These are phyloP conservation scores for Xylaria sp. DNA, from an alignment of 2,329 filamentous ascomycete species.

Conservation along the genomic window DNA sequence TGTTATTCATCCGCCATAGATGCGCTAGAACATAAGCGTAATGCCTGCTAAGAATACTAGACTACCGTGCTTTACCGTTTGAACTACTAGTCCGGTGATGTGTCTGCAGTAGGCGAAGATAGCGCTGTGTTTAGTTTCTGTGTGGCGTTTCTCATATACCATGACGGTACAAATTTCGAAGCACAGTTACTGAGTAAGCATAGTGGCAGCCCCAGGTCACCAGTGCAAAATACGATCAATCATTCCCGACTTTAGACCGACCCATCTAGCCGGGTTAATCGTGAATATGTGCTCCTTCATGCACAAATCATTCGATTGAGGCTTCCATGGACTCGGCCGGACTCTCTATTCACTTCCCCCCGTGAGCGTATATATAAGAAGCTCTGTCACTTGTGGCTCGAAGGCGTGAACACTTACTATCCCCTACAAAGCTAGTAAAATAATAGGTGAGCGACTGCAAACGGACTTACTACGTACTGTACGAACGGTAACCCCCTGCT, in stretches of 20 bases:
- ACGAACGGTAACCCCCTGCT: background rate
- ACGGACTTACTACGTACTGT: background rate
- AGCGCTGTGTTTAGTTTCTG: background rate
- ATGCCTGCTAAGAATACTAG: constrained; percentile 10
- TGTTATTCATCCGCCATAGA: constrained; percentile 7
- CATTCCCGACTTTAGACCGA: constrained; percentile 3
- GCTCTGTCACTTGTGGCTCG: constrained; percentile 10
- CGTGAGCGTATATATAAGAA: background rate
- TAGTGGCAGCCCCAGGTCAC: background rate
- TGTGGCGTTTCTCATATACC: constrained; percentile 9
- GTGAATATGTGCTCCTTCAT: background rate
- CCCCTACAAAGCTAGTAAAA: background rate
- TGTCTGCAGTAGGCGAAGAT: background rate
- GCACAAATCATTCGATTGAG: constrained; percentile 27
- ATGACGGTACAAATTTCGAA: background rate
- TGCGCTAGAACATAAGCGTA: constrained; percentile 22
- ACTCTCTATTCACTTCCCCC: constrained; percentile 1
- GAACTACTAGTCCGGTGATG: background rate
- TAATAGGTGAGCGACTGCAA: background rate
- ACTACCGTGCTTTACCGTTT: background rate
- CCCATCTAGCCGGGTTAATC: constrained; percentile 10
- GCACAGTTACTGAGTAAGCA: background rate
- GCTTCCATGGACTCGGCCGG: constrained; percentile 23
- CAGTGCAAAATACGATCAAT: constrained; percentile 10
- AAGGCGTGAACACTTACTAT: background rate